These are phyloP conservation scores for Saccharomycopsis schoenii DNA, from an alignment of 805 yeast species.

Conservation along the genomic window DNA sequence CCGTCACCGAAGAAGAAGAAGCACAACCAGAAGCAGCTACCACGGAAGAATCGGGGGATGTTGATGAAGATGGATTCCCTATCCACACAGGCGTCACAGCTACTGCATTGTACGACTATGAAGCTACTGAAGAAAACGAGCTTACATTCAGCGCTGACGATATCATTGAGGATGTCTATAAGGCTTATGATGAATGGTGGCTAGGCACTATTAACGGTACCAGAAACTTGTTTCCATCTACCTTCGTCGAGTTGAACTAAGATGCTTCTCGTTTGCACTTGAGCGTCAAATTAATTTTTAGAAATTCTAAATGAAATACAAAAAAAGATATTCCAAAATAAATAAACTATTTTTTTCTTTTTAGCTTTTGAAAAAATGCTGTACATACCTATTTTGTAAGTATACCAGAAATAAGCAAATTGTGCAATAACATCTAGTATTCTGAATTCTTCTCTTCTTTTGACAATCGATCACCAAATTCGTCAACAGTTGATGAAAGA, in stretches of 20 bases:
- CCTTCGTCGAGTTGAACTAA: conserved; percentile 49
- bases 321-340: too few relatives aligned
- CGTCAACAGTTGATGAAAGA: too few relatives aligned
- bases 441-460: too few relatives aligned
- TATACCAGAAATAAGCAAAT: too few relatives aligned
- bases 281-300: not conserved
- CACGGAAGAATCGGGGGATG: conserved; percentile 22
- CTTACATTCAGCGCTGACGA: conserved; percentile 80
- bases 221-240: conserved; percentile 83
- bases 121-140: conserved; percentile 89
- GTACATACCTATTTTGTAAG: too few relatives aligned
- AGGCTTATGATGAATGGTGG: conserved; percentile 97
- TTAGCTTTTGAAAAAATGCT: too few relatives aligned
- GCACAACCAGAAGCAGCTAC: conserved; percentile 22
- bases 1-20: conserved; percentile 5
- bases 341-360: too few relatives aligned
- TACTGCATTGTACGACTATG: conserved; percentile 67
- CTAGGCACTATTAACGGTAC: conserved; percentile 73
- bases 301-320: not conserved
- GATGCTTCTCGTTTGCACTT: not conserved
- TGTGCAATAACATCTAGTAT: too few relatives aligned
- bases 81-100: conserved; percentile 35
- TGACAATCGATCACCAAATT: too few relatives aligned
- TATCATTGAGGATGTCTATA: conserved; percentile 68
- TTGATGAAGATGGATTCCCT: conserved; percentile 21